Evolutionary conservation across 1,139 yeast genomes (phyloP).

Genomic region (Yamadazyma diospyri): DNA sequence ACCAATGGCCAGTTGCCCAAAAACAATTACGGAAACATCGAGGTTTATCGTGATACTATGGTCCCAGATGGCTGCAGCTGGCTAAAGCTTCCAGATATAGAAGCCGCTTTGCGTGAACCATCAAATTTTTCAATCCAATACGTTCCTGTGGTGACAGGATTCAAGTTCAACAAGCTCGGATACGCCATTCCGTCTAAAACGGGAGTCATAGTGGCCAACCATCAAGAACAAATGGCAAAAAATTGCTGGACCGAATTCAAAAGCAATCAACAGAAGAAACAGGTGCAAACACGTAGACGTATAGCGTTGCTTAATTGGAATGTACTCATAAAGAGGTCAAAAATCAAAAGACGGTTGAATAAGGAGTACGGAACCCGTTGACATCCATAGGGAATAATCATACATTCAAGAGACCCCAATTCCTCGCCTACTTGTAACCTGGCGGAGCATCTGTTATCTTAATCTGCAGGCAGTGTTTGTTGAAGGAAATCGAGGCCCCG

Average conservation of each 20-base stretch:
- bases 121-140: slow-evolving; percentile 16
- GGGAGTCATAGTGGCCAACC: slow-evolving; percentile 27
- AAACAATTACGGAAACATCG: slow-evolving; percentile 35
- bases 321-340: slow-evolving; percentile 18
- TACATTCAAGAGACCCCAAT: too few species aligned
- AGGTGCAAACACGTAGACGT: background rate
- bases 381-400: too few species aligned
- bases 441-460: slow-evolving; percentile 35
- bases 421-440: slow-evolving; percentile 20
- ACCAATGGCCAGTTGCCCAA: slow-evolving; percentile 19
- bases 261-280: slow-evolving; percentile 13
- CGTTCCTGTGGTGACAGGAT: slow-evolving; percentile 37
- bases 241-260: slow-evolving; percentile 28
- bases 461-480: slow-evolving; percentile 16
- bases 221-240: slow-evolving; percentile 20
- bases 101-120: slow-evolving; percentile 18
- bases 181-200: slow-evolving; percentile 28
- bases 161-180: slow-evolving; percentile 25
- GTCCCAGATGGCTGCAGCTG: slow-evolving; percentile 31
- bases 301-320: slow-evolving; percentile 21
- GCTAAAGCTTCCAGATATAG: slow-evolving; percentile 26
- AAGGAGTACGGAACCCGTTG: slow-evolving; percentile 9
- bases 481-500: slow-evolving; percentile 26
- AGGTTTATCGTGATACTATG: slow-evolving; percentile 30
- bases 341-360: slow-evolving; percentile 21